Evolutionary conservation across 371 early-diverging fungal genomes (phyloP).

Genomic region (Amoeboaphelidium protococcarum): DNA sequence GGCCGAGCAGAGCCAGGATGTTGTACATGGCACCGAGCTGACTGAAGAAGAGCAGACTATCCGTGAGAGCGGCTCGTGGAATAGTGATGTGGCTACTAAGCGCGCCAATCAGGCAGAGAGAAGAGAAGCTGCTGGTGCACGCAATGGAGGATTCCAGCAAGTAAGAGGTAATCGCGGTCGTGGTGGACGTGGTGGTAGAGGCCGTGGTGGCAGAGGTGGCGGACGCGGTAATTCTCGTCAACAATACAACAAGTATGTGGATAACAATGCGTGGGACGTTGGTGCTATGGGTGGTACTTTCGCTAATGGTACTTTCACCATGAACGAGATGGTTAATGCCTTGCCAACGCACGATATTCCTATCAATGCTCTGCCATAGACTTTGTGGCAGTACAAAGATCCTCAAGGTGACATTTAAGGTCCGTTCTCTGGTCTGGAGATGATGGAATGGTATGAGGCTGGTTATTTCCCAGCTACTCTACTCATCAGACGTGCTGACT

Average conservation of each 20-base stretch:
- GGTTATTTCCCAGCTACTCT: conserved; percentile 45
- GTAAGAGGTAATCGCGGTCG: too few relatives aligned
- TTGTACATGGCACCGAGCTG: too few relatives aligned
- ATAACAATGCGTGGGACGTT: not conserved
- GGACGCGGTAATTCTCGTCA: not conserved
- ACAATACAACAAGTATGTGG: not conserved
- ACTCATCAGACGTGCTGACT: conserved; percentile 41
- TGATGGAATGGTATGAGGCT: conserved; percentile 62
- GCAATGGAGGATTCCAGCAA: too few relatives aligned
- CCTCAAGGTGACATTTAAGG: conserved; percentile 46
- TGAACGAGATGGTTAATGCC: not conserved
- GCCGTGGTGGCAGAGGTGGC: not conserved
- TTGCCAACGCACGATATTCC: not conserved
- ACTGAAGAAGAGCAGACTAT: not conserved
- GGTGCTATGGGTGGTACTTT: not conserved
- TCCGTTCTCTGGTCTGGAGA: conserved; percentile 46
- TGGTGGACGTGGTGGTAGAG: not conserved
- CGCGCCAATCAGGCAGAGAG: not conserved
- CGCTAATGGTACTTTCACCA: not conserved
- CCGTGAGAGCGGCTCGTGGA: not conserved
- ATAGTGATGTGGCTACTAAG: not conserved
- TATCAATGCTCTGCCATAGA: conserved; percentile 1
- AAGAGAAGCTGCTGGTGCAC: not conserved
- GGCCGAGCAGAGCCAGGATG: too few relatives aligned
- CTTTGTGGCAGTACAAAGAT: conserved; percentile 51